A percentile compares a stretch with the other conserved stretches of the same genome.
Conservation (phyloP, 208 protist genomes). For the Herpetomonas tarakana region DNA sequence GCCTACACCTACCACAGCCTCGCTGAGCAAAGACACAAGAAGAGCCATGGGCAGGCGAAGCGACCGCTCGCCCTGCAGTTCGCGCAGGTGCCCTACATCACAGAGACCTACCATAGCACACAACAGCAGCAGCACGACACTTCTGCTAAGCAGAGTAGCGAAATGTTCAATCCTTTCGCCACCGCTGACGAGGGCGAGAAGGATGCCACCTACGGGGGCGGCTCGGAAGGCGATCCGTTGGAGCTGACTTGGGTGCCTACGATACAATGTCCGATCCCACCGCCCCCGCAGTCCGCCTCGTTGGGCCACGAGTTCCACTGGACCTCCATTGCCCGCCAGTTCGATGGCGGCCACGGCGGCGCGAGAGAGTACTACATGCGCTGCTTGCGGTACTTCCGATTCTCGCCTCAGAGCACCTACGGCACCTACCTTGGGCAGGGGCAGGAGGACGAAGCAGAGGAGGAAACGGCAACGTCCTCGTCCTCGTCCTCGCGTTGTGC, state of each 20-base stretch:
- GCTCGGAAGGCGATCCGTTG: not conserved
- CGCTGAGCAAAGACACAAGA: no score
- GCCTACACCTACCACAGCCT: slow-evolving; percentile 11
- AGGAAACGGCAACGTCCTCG: not conserved
- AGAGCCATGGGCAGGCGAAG: not conserved
- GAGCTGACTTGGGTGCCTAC: not conserved
- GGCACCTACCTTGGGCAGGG: slow-evolving; percentile 2
- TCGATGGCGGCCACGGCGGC: slow-evolving; percentile 17
- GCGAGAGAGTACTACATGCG: slow-evolving; percentile 18
- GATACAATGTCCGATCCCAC: slow-evolving; percentile 16
- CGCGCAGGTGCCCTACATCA: not conserved
- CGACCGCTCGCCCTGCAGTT: not conserved
- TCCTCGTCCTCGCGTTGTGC: not conserved
- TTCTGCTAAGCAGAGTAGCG: not conserved
- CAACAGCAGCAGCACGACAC: no score
- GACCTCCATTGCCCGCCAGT: slow-evolving; percentile 9
- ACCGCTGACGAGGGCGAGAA: not conserved
- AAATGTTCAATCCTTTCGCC: not conserved
- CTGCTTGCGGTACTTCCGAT: slow-evolving; percentile 16
- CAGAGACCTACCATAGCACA: no score
- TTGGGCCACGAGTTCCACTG: slow-evolving; percentile 9
- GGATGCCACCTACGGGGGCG: not conserved
- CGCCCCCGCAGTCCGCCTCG: slow-evolving; percentile 11
- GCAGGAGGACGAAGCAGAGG: slow-evolving; percentile 1
- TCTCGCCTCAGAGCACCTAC: slow-evolving; percentile 8